Percentiles rank a stretch among this genome's conserved stretches.
Evolutionary conservation across 495 filamentous ascomycete species (phyloP).

Genomic region (Penicillium cinerascens): DNA sequence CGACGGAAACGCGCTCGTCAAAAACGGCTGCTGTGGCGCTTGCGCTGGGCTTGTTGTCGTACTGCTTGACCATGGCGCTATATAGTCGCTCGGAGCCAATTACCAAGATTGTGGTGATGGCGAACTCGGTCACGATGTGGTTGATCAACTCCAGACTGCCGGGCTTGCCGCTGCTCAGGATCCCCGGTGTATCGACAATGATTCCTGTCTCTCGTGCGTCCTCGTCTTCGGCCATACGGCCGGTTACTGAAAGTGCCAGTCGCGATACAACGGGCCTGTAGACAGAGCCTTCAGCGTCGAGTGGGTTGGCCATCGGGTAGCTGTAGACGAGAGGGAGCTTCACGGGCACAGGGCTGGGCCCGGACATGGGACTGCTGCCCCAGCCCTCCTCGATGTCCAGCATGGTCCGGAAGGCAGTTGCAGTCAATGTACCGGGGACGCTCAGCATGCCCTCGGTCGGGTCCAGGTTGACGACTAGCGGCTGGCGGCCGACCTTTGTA

Average conservation of each 20-base stretch:
- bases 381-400: constrained; percentile 90
- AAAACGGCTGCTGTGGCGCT: constrained; percentile 41
- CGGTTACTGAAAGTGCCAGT: constrained; percentile 74
- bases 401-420: constrained; percentile 75
- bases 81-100: constrained; percentile 81
- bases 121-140: constrained; percentile 85
- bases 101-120: constrained; percentile 75
- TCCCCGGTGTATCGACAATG: constrained; percentile 81
- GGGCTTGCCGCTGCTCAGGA: constrained; percentile 56
- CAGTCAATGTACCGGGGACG: constrained; percentile 81
- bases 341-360: constrained; percentile 80
- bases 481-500: constrained; percentile 69
- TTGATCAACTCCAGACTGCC: constrained; percentile 69
- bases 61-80: constrained; percentile 70
- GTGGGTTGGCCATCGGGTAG: constrained; percentile 68
- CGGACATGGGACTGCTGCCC: constrained; percentile 86
- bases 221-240: constrained; percentile 74
- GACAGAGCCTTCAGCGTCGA: constrained; percentile 66
- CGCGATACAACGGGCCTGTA: constrained; percentile 73
- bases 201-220: constrained; percentile 67
- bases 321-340: constrained; percentile 93
- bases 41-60: constrained; percentile 60
- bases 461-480: constrained; percentile 82
- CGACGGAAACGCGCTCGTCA: constrained; percentile 63
- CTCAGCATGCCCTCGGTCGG: constrained; percentile 80